Conservation (phyloP, 2,329 filamentous ascomycete species). For the Erysiphe neolycopersici region DNA sequence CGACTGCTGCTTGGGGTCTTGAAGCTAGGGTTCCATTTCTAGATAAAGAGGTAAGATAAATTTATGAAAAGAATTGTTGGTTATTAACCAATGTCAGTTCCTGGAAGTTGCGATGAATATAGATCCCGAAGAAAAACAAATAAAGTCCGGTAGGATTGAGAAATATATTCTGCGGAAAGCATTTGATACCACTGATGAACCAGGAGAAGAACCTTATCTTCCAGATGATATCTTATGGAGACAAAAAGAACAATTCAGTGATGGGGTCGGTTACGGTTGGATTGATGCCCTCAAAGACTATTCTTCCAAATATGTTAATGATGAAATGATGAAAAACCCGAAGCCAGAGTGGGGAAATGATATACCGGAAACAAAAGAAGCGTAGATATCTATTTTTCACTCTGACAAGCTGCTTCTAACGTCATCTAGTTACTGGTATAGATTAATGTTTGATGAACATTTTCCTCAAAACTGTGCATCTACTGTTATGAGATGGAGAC, state of each 20-base stretch:
- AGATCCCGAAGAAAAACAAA: slow-evolving; percentile 88
- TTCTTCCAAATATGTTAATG: slow-evolving; percentile 66
- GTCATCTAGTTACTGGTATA: slow-evolving; percentile 62
- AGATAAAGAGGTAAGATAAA: slow-evolving; percentile 54
- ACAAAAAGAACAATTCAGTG: slow-evolving; percentile 98
- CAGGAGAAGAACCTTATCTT: slow-evolving; percentile 59
- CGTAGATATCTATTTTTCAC: slow-evolving; percentile 25
- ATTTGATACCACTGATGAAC: slow-evolving; percentile 79
- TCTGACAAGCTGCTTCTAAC: not conserved
- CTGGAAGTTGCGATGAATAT: slow-evolving; percentile 81
- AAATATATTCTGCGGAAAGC: slow-evolving; percentile 97
- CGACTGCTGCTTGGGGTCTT: slow-evolving; percentile 89
- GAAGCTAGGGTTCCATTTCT: slow-evolving; percentile 96
- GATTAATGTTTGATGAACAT: slow-evolving; percentile 95
- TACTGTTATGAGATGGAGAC: slow-evolving; percentile 90
- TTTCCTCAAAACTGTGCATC: slow-evolving; percentile 78
- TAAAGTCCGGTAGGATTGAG: slow-evolving; percentile 46
- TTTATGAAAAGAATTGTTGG: not conserved
- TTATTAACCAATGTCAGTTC: slow-evolving; percentile 28
- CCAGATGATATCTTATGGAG: slow-evolving; percentile 89
- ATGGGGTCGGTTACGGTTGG: slow-evolving; percentile 97
- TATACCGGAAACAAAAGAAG: slow-evolving; percentile 89
- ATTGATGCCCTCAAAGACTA: slow-evolving; percentile 93
- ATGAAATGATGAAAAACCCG: slow-evolving; percentile 97
- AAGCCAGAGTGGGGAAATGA: slow-evolving; percentile 89